A percentile compares a stretch with the other conserved stretches of the same genome.
These are phyloP conservation scores for Citrus inodora DNA, from an alignment of 345 rosid species.

Conservation along the genomic window DNA sequence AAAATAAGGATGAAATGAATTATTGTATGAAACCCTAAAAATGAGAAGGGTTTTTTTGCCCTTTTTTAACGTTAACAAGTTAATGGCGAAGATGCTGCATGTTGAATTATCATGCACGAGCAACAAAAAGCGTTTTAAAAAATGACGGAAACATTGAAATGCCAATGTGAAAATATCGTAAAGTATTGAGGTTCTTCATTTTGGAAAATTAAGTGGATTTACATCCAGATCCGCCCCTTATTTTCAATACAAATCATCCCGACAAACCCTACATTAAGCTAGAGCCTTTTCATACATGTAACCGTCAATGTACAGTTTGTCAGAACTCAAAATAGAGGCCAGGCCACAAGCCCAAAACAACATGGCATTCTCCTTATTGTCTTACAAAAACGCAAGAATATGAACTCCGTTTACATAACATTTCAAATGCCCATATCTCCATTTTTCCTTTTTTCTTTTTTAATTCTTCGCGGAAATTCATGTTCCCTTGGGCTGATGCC, in stretches of 20 bases:
- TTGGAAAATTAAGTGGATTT: background rate
- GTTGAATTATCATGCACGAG: too few relatives aligned
- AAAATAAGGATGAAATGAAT: accelerated
- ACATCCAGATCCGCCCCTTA: conserved; percentile 2
- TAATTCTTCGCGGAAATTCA: background rate
- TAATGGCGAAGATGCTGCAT: too few relatives aligned
- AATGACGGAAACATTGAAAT: too few relatives aligned
- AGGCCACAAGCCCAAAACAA: background rate
- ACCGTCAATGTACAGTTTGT: conserved; percentile 11
- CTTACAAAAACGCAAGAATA: conserved; percentile 3
- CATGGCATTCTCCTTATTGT: conserved; percentile 3
- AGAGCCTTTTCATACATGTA: background rate
- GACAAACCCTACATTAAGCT: background rate
- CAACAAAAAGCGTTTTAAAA: too few relatives aligned
- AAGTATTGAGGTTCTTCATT: background rate
- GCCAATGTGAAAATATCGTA: background rate
- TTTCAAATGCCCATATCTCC: background rate
- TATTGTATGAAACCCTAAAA: too few relatives aligned
- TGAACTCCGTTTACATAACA: background rate
- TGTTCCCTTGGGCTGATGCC: background rate
- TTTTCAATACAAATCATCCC: background rate
- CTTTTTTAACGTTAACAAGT: too few relatives aligned
- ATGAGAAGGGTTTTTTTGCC: too few relatives aligned
- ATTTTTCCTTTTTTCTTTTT: too few relatives aligned
- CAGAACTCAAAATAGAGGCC: background rate